Conservation (phyloP, 106 monocot genomes). For the Phalaenopsis equestris region DNA sequence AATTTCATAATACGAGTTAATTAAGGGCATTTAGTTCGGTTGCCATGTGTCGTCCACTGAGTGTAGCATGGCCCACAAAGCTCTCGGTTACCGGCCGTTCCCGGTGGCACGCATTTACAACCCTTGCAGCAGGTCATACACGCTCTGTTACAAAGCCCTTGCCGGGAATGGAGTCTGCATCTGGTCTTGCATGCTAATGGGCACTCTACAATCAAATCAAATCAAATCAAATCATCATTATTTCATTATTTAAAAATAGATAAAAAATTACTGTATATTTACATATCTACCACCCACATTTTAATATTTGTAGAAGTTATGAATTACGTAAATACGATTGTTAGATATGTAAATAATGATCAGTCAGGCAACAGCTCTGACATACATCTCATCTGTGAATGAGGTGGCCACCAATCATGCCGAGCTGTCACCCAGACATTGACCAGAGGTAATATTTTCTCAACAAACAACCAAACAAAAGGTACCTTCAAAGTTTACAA, state of each 20-base stretch:
- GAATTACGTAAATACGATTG: too few relatives aligned
- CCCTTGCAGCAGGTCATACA: slow-evolving; percentile 66
- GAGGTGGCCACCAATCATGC: too few relatives aligned
- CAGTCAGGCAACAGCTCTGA: too few relatives aligned
- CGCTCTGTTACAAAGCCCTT: slow-evolving; percentile 53
- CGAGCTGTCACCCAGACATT: too few relatives aligned
- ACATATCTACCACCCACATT: too few relatives aligned
- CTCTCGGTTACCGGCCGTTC: slow-evolving; percentile 51
- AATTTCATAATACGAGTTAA: too few relatives aligned
- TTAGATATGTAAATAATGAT: too few relatives aligned
- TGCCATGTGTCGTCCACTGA: slow-evolving; percentile 47
- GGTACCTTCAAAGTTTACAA: slow-evolving; percentile 5
- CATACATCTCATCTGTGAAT: too few relatives aligned
- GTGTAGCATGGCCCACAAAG: slow-evolving; percentile 53
- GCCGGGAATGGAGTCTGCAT: slow-evolving; percentile 55
- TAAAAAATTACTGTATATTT: too few relatives aligned
- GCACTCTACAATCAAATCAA: slow-evolving; percentile 27
- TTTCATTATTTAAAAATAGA: background rate
- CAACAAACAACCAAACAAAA: too few relatives aligned
- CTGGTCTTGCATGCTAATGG: slow-evolving; percentile 25
- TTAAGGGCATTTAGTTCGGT: slow-evolving; percentile 69
- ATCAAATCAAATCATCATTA: background rate
- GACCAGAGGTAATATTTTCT: too few relatives aligned
- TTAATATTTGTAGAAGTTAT: too few relatives aligned
- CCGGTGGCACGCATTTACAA: slow-evolving; percentile 73